Evolutionary conservation across 78 protist genomes (phyloP).

Genomic region (Dictyostelium purpureum): DNA sequence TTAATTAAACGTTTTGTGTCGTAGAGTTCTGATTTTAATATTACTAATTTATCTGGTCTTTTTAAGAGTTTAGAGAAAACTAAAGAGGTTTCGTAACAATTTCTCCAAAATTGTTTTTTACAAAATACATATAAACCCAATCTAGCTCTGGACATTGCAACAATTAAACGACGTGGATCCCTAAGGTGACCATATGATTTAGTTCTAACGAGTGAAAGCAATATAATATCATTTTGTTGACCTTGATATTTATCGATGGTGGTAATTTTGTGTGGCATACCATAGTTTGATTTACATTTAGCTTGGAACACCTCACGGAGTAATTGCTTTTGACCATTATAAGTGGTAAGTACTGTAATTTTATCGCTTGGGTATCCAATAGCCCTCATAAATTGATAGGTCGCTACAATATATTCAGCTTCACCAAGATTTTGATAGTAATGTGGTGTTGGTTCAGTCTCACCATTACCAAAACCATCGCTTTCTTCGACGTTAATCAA

Average conservation of each 20-base stretch:
- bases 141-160: conserved; percentile 97
- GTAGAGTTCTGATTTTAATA: conserved; percentile 66
- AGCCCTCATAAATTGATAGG: conserved; percentile 96
- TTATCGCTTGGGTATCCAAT: conserved; percentile 89
- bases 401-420: conserved; percentile 94
- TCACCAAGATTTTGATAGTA: conserved; percentile 96
- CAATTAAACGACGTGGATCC: conserved; percentile 90
- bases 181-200: conserved; percentile 92
- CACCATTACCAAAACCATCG: conserved; percentile 86
- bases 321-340: conserved; percentile 95
- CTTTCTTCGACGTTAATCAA: conserved; percentile 92
- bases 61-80: conserved; percentile 26
- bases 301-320: conserved; percentile 54
- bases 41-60: conserved; percentile 60
- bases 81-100: conserved; percentile 85
- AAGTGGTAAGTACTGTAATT: conserved; percentile 95
- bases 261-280: conserved; percentile 87
- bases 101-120: conserved; percentile 76
- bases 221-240: conserved; percentile 95
- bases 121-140: conserved; percentile 96
- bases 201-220: conserved; percentile 97
- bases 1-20: neutral
- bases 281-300: conserved; percentile 71
- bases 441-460: conserved; percentile 85
- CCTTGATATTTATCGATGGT: conserved; percentile 98